These are phyloP conservation scores for Amylocarpus encephaloides DNA, from an alignment of 2,329 filamentous ascomycete genomes.

Conservation along the genomic window DNA sequence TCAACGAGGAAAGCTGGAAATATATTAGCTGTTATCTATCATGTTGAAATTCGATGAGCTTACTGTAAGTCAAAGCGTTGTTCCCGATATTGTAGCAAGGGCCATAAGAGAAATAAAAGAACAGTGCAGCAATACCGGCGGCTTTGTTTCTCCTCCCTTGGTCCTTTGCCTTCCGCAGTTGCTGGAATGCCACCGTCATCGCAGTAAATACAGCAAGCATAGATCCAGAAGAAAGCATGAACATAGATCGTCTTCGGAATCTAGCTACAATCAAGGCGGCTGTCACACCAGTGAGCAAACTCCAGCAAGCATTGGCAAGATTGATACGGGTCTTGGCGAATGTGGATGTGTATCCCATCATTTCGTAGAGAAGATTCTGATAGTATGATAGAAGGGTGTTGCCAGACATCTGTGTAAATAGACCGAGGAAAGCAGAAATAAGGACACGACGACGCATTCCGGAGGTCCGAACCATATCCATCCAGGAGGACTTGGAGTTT, in stretches of 20 bases:
- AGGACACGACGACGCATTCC: conserved; percentile 45
- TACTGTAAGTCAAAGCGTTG: conserved; percentile 58
- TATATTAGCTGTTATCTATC: background rate
- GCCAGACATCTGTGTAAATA: conserved; percentile 49
- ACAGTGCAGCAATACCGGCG: conserved; percentile 34
- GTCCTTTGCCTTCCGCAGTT: conserved; percentile 32
- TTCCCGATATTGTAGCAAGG: conserved; percentile 58
- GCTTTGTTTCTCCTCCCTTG: conserved; percentile 21
- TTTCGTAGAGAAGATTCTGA: conserved; percentile 40
- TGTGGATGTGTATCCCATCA: conserved; percentile 39
- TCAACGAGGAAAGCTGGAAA: conserved; percentile 46
- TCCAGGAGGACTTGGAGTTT: conserved; percentile 45
- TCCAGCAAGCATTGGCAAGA: conserved; percentile 40
- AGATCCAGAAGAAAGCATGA: conserved; percentile 46
- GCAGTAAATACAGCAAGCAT: conserved; percentile 48
- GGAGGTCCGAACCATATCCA: conserved; percentile 42
- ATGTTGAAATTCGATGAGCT: conserved; percentile 20
- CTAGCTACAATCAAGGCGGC: conserved; percentile 38
- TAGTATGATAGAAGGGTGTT: conserved; percentile 41
- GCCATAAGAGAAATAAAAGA: conserved; percentile 55
- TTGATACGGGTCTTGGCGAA: conserved; percentile 41
- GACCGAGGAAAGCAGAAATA: conserved; percentile 43
- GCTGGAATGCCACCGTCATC: conserved; percentile 46
- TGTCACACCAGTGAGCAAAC: conserved; percentile 36
- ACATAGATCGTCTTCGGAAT: conserved; percentile 43